phyloP scores from a whole-genome alignment of 1,139 yeast species.

The Sugiyamaella grinbergsii region DNA sequence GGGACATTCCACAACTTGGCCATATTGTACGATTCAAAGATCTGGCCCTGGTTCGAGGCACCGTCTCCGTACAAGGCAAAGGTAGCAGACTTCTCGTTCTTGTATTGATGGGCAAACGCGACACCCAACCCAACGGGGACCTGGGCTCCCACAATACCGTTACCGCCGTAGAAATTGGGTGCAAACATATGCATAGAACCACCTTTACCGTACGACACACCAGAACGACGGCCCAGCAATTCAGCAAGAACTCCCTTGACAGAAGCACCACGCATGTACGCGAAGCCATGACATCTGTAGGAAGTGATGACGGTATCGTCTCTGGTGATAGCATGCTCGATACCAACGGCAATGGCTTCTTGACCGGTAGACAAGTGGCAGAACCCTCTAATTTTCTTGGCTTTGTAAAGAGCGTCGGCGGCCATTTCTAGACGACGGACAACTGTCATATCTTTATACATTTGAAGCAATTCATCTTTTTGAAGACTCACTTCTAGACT shows the following conservation, averaged over 20 bases:
- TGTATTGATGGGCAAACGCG: constrained; percentile 95
- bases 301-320: constrained; percentile 92
- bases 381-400: constrained; percentile 97
- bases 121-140: constrained; percentile 98
- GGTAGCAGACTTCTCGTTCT: constrained; percentile 71
- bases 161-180: constrained; percentile 95
- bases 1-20: constrained; percentile 99
- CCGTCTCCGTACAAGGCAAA: constrained; percentile 97
- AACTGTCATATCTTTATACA: constrained; percentile 95
- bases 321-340: constrained; percentile 86
- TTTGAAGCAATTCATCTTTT: constrained; percentile 76
- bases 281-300: constrained; percentile 98
- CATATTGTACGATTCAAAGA: constrained; percentile 96
- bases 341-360: constrained; percentile 98
- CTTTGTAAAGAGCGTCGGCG: constrained; percentile 95
- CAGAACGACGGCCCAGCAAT: constrained; percentile 93
- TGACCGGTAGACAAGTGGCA: constrained; percentile 99
- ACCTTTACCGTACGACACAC: constrained; percentile 97
- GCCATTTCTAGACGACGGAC: constrained; percentile 99
- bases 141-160: constrained; percentile 99
- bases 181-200: constrained; percentile 99
- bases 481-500: constrained; percentile 71
- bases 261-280: constrained; percentile 92
- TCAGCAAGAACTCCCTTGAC: constrained; percentile 91
- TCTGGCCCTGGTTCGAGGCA: constrained; percentile 99